Conservation (phyloP, 768 basidiomycete species). For the Termitomyces sp. region DNA sequence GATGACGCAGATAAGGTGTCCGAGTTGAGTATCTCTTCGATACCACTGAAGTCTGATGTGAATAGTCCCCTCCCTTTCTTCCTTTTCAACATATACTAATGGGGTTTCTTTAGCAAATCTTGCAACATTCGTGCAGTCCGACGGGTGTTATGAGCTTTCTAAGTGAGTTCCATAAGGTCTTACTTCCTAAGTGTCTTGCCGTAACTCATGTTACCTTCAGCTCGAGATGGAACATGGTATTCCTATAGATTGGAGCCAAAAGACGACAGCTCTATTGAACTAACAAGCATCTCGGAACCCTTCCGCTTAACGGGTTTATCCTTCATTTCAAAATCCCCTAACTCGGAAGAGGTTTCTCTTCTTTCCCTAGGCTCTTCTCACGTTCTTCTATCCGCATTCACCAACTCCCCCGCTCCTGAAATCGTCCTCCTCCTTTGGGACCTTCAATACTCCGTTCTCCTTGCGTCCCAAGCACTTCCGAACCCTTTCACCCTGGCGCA, state of each 20-base stretch:
- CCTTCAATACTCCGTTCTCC: constrained; percentile 60
- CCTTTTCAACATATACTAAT: constrained; percentile 5
- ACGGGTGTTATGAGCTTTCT: constrained; percentile 48
- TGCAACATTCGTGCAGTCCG: constrained; percentile 38
- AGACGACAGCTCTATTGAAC: constrained; percentile 20
- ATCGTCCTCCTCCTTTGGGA: constrained; percentile 66
- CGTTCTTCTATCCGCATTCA: constrained; percentile 49
- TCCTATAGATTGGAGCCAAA: constrained; percentile 29
- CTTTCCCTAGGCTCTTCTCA: constrained; percentile 55
- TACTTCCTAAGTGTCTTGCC: not conserved
- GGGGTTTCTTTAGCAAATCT: constrained; percentile 28
- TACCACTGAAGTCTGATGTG: constrained; percentile 31
- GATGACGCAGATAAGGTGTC: constrained; percentile 28
- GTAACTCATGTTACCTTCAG: constrained; percentile 23
- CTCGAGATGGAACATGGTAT: constrained; percentile 40
- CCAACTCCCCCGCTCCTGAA: constrained; percentile 33
- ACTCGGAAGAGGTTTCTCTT: constrained; percentile 27
- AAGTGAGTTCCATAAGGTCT: constrained; percentile 29
- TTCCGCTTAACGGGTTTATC: constrained; percentile 29
- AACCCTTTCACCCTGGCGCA: constrained; percentile 41
- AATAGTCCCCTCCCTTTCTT: not conserved
- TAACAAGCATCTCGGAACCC: constrained; percentile 21
- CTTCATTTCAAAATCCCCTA: constrained; percentile 19
- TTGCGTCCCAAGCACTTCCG: constrained; percentile 50
- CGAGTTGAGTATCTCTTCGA: constrained; percentile 22